These are phyloP conservation scores for Pythium plurisporium DNA, from an alignment of 352 stramenopile genomes.

Conservation along the genomic window DNA sequence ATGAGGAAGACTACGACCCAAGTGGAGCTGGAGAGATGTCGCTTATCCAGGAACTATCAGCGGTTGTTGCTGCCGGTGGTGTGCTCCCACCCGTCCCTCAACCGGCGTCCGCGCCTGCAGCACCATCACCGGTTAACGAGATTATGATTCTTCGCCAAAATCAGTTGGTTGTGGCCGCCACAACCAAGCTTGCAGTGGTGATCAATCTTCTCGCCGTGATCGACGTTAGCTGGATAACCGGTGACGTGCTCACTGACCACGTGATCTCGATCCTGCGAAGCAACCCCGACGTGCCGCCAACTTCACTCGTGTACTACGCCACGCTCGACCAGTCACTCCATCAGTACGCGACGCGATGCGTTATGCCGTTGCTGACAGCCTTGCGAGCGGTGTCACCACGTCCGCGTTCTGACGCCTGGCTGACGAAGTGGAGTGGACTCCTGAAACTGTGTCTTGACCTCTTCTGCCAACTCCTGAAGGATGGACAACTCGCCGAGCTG, in stretches of 20 bases:
- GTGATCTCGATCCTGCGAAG: slow-evolving; percentile 14
- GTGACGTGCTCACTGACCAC: slow-evolving; percentile 12
- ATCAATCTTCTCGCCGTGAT: slow-evolving; percentile 20
- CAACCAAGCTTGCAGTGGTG: slow-evolving; percentile 21
- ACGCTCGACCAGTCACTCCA: neutral
- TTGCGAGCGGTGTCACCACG: slow-evolving; percentile 2
- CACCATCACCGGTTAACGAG: slow-evolving; percentile 6
- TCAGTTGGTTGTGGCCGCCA: slow-evolving; percentile 7
- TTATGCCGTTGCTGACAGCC: slow-evolving; percentile 9
- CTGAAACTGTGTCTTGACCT: slow-evolving; percentile 20
- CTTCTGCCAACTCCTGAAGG: slow-evolving; percentile 14
- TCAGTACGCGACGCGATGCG: slow-evolving; percentile 6
- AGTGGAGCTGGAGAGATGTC: neutral
- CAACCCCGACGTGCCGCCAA: neutral
- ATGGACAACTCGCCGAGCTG: slow-evolving; percentile 1
- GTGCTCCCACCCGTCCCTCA: neutral
- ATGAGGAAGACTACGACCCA: slow-evolving; percentile 26
- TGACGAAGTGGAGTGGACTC: slow-evolving; percentile 13
- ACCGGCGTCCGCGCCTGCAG: neutral
- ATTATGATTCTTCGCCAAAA: slow-evolving; percentile 19
- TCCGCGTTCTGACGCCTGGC: slow-evolving; percentile 10
- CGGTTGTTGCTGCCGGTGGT: neutral
- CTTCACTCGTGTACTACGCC: neutral
- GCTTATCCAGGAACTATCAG: slow-evolving; percentile 4
- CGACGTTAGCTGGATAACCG: slow-evolving; percentile 19